A percentile compares a stretch with the other conserved stretches of the same genome.
These are phyloP conservation scores for Phytophthora sp. DNA, from an alignment of 352 stramenopile species.

Conservation along the genomic window DNA sequence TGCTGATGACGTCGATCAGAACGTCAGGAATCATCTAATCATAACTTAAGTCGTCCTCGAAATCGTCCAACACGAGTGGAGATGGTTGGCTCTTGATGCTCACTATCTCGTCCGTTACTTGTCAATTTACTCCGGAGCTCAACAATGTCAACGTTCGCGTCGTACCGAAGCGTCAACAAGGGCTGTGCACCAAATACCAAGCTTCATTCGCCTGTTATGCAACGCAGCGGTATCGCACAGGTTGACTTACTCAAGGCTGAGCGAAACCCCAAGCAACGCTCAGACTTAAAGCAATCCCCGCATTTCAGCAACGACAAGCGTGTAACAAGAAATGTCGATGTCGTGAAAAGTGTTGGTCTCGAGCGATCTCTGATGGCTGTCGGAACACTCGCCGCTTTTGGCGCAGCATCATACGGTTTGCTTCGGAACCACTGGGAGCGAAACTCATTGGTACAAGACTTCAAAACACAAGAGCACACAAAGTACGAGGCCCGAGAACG, in stretches of 20 bases:
- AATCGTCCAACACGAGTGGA: too few species aligned
- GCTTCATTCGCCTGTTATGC: not conserved
- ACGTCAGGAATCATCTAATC: not conserved
- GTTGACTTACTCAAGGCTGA: too few species aligned
- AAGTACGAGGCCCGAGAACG: not conserved
- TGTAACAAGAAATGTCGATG: not conserved
- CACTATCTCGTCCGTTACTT: not conserved
- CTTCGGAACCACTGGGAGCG: conserved; percentile 7
- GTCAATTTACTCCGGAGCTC: not conserved
- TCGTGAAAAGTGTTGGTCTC: not conserved
- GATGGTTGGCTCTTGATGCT: not conserved
- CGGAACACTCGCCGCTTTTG: conserved; percentile 5
- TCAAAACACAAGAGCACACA: not conserved
- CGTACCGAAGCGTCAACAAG: not conserved
- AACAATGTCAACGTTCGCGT: conserved; percentile 6
- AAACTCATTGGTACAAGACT: not conserved
- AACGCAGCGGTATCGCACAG: too few species aligned
- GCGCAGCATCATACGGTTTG: conserved; percentile 6
- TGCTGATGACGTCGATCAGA: not conserved
- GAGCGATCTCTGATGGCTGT: conserved; percentile 2
- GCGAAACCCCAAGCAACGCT: too few species aligned
- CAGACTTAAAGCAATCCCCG: too few species aligned
- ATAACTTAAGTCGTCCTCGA: not conserved
- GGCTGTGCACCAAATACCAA: not conserved
- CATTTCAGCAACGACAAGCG: not conserved